Percentiles rank a stretch among this genome's conserved stretches.
Evolutionary conservation across 768 basidiomycete genomes (phyloP).

Genomic region (Kockovaella imperatae): DNA sequence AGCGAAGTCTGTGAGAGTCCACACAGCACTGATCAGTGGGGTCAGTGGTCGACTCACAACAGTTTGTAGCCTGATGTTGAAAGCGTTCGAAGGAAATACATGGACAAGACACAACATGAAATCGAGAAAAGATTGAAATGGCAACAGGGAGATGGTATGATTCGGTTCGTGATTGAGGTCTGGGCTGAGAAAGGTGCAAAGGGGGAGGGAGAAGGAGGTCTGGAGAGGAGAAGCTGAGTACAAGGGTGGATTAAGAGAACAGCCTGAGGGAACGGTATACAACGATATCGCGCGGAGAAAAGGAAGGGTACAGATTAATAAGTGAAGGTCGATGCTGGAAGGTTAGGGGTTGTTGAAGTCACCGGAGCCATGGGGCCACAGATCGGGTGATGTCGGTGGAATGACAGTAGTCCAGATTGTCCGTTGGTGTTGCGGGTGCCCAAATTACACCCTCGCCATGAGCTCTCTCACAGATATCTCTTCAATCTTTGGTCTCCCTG

Average conservation of each 20-base stretch:
- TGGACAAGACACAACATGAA: neutral
- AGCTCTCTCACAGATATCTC: conserved; percentile 20
- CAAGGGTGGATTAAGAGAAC: too few relatives aligned
- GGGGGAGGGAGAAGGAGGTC: too few relatives aligned
- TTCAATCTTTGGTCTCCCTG: conserved; percentile 20
- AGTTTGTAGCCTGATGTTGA: too few relatives aligned
- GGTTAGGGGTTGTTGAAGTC: neutral
- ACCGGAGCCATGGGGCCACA: neutral
- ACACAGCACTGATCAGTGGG: too few relatives aligned
- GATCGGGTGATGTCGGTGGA: neutral
- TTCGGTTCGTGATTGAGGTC: too few relatives aligned
- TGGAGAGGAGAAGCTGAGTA: too few relatives aligned
- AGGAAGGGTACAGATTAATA: neutral
- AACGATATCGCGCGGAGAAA: neutral
- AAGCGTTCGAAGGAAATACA: too few relatives aligned
- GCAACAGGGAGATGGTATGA: neutral
- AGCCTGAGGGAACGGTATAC: neutral
- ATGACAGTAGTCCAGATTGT: neutral
- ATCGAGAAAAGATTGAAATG: neutral
- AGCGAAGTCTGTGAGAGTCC: too few relatives aligned
- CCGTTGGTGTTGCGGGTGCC: neutral
- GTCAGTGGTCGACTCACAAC: too few relatives aligned
- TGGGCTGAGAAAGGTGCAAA: too few relatives aligned
- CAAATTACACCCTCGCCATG: conserved; percentile 11
- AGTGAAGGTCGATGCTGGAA: neutral